Base-by-base conservation (phyloP, 2,329 filamentous ascomycete species). In the Colletotrichum endophyticum region DNA sequence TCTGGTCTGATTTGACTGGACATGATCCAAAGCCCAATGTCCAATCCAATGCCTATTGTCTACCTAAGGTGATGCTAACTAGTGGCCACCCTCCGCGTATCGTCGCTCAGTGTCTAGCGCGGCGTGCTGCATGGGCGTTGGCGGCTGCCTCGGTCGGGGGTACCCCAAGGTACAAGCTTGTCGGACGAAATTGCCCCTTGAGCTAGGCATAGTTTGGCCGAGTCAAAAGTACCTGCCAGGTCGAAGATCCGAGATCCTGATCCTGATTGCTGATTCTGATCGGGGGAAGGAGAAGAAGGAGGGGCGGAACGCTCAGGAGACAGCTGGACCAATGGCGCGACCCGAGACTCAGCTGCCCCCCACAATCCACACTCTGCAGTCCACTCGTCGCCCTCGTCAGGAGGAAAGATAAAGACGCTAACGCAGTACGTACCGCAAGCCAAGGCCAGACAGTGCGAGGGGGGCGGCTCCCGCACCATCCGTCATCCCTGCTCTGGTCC, bases 201-300 rank as follows among this genome's bases (percentile, higher is more conserved):
- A 34, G 27, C 73, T 57, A 39, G 22, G 25, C 49, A 70, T 36
- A 72, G 39, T 72, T 63, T 66, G 72, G 62, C 75, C 53, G 66
- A 71, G 36, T 16, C 22, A 9, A 25, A 75, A 22, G 75, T 77
- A 71, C 36, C 62, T 12, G 34, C 16, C 36, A 70, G 39, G 75
- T 77, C 67, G 19, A 71, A 66, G 72, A 77, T 77, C 66, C 72
- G 36, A 77, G 71, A 76, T 76, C 70, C 70, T 76, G 73, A 70
- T 76, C 61, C 68, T 75, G 39, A 39, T 27, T 73, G 19, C 68
- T 75, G 69, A 70, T 73, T 32, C 56, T 72, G 62, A 75, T 75
- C 69, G 63, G 34, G 70, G 56, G n/a, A 19, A 36, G 13, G n/a
- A 49, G 63, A 16, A 70, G 63, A 11, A 56, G 27, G 39, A 39